Evolutionary conservation across 768 basidiomycete genomes (phyloP).

Genomic region (Boletus sp.): DNA sequence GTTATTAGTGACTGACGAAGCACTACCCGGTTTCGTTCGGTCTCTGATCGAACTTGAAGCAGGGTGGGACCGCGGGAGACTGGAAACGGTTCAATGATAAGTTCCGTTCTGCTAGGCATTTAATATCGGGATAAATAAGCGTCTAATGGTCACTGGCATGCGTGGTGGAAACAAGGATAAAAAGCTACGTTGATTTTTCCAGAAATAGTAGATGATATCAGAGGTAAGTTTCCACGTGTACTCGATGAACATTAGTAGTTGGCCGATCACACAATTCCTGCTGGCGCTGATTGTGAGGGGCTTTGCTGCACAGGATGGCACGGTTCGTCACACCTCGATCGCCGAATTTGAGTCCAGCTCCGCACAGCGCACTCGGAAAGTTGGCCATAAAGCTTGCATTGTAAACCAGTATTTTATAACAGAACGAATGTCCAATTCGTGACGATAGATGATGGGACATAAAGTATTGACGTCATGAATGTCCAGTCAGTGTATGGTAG

Average conservation of each 20-base stretch:
- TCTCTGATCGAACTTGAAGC: conserved; percentile 11
- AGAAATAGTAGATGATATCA: background rate
- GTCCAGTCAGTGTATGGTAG: background rate
- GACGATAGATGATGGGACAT: background rate
- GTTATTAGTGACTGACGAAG: conserved; percentile 8
- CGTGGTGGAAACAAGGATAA: conserved; percentile 6
- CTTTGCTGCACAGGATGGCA: background rate
- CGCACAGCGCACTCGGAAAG: background rate
- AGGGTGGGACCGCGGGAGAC: conserved; percentile 41
- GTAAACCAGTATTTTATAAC: background rate
- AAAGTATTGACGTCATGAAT: background rate
- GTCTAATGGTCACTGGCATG: background rate
- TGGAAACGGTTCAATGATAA: conserved; percentile 29
- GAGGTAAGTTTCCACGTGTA: background rate
- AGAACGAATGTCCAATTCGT: background rate
- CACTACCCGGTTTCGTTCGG: conserved; percentile 16
- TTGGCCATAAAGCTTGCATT: background rate
- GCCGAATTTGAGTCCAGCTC: background rate
- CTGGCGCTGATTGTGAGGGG: background rate
- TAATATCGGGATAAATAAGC: conserved; percentile 17
- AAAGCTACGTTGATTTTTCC: conserved; percentile 15
- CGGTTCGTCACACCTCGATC: background rate
- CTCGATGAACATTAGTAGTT: background rate
- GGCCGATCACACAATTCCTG: background rate
- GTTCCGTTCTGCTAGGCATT: conserved; percentile 26